These are phyloP conservation scores for Curvularia sp. DNA, from an alignment of 2,329 filamentous ascomycete species.

Conservation along the genomic window DNA sequence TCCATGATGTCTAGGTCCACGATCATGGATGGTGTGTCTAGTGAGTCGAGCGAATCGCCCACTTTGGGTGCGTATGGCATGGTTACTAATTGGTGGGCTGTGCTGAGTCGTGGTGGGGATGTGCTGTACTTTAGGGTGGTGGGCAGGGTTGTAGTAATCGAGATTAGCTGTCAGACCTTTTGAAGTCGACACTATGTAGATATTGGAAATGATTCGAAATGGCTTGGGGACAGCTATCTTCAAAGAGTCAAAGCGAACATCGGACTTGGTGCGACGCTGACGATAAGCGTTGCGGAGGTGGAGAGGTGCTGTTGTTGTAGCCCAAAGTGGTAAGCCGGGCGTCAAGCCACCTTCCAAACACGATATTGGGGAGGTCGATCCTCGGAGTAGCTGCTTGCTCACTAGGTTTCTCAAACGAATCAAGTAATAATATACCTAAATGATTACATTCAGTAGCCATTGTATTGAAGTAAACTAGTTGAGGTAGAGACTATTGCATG, in stretches of 20 bases:
- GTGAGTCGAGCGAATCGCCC: slow-evolving; percentile 53
- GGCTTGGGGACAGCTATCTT: background rate
- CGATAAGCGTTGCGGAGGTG: slow-evolving; percentile 10
- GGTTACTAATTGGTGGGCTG: slow-evolving; percentile 3
- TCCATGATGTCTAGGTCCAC: slow-evolving; percentile 63
- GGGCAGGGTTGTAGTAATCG: background rate
- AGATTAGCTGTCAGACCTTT: too few species aligned
- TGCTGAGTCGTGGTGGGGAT: background rate
- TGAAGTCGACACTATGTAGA: too few species aligned
- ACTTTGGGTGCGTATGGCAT: slow-evolving; percentile 52
- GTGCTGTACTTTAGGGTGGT: background rate
- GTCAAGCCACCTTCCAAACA: slow-evolving; percentile 15
- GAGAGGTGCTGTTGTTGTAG: slow-evolving; percentile 7
- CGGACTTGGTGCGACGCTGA: slow-evolving; percentile 2
- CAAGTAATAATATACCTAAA: background rate
- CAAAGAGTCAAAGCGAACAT: slow-evolving; percentile 7
- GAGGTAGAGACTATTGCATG: background rate
- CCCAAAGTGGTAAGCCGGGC: slow-evolving; percentile 25
- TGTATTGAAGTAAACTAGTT: background rate
- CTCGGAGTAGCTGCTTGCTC: background rate
- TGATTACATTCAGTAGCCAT: background rate
- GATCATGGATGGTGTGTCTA: slow-evolving; percentile 65
- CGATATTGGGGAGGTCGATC: background rate
- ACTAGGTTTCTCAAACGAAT: background rate
- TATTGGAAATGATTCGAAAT: too few species aligned